Evolutionary conservation across 2,329 filamentous ascomycete genomes (phyloP), one percentile per base, ranked within the genome.

Genomic region (Teratosphaeria viscida): DNA sequence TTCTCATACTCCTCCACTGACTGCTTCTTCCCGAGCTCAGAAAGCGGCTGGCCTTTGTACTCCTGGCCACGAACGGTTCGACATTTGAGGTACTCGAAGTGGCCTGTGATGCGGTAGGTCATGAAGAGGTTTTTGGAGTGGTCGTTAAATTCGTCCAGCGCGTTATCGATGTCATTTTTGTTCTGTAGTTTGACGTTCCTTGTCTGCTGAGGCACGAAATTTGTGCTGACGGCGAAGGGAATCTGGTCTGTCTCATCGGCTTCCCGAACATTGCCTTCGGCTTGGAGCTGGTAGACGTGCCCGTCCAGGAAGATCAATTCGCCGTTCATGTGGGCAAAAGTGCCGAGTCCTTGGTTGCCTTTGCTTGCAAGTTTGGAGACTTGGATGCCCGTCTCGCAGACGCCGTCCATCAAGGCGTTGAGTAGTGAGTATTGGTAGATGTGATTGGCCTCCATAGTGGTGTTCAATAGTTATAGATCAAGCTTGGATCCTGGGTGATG

Each of bases 281-380:
- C 66, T 34, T 73, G 71, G 7, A 78, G 68, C 61, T 78, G 75
- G 63, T 78, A 77, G 26, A 74, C 70, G 34, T 65, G 70, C 59
- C 68, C 71, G 60, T 78, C 74, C 8, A 78, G 65, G 43, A 77
- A 68, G n/a, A 78, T 59, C 12, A 78, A 67, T 61, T 78, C 77
- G 57, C 77, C 77, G 62, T 78, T 69, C 68, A 78, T 76, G 37
- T 67, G 66, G 1, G 70, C 66, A 62, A 77, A 80, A 37, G 77
- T 77, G 60, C 79, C 79, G 10, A 81, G 73, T 60, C 79, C 79
- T 71, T 79, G 73, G 65, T 78, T 79, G 56, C 79, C 79, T 64
- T 78, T 74, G 49, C 71, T 67, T 14, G 75, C 68, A 60, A 81
- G 74, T 65, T 78, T 73, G 49, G 76, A 72, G 55, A 76, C 78